Evolutionary conservation across 306 rosid genomes (phyloP).

Genomic region (Mucuna pruriens): DNA sequence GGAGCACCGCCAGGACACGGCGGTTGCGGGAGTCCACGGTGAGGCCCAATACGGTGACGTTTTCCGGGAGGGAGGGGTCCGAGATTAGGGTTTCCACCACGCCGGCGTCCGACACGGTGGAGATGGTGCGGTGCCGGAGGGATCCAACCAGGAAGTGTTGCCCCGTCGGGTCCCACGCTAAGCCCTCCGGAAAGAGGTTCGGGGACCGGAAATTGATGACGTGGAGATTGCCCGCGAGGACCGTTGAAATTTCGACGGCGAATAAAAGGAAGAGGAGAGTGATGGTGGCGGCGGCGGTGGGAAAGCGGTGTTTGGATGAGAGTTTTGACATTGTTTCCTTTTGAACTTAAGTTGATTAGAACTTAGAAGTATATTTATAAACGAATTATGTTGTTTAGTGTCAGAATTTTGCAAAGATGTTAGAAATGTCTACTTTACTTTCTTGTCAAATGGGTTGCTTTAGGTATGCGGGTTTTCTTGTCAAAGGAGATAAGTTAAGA

Average conservation of each 20-base stretch:
- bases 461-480: neutral
- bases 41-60: constrained; percentile 67
- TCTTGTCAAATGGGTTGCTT: neutral
- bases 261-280: constrained; percentile 34
- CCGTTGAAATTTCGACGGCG: neutral
- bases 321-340: neutral
- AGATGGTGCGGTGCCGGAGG: constrained; percentile 53
- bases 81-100: constrained; percentile 63
- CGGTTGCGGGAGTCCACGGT: constrained; percentile 60
- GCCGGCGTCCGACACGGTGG: constrained; percentile 77
- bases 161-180: constrained; percentile 68
- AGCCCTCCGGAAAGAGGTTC: constrained; percentile 71
- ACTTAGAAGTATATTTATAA: neutral
- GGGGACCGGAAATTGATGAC: constrained; percentile 74
- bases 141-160: constrained; percentile 82
- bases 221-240: constrained; percentile 53
- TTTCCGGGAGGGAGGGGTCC: constrained; percentile 69
- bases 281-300: neutral
- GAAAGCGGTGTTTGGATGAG: constrained; percentile 28
- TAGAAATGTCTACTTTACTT: too few species aligned
- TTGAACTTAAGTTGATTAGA: neutral
- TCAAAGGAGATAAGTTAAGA: too few species aligned
- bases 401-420: too few species aligned
- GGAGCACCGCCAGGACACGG: constrained; percentile 76
- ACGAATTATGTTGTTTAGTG: neutral